Evolutionary conservation across 148 eudicot genomes (phyloP), one percentile per base, ranked within the genome.

Genomic region (Mesembryanthemum crystallinum): DNA sequence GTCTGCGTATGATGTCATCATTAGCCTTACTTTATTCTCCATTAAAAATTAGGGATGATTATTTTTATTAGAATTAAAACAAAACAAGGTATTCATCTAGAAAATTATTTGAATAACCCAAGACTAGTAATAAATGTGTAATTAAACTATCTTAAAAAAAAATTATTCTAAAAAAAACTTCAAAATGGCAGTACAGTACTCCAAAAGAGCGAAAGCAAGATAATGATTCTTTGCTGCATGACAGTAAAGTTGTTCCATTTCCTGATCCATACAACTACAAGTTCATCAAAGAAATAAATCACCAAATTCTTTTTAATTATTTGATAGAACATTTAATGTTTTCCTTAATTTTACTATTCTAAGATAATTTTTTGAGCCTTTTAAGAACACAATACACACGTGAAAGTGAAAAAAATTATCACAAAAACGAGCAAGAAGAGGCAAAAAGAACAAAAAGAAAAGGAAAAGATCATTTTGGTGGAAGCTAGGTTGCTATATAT

Each of bases 241-340:
- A 59, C 1, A 3, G 21, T 20, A 59, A 23, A 24, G 39, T 8
- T 12, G 42, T 49, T 35, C 17, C 29, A 57, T 23, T 67, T 69
- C 75, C 78, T 69, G 9, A 80, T 75, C 33, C 64, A 70, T 70
- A 71, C 79, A 75, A 63, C 64, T 70, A 71, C 79, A 75, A 63
- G 28, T 52, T 74, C 54, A 71, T 69, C 17, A 77, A 23, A 60
- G 45, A 29, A 57, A 32, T 57, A 52, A 3, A 71, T 3, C 61
- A 29, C 52, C 14, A 71, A 35, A 2, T 35, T 35, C 3, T 35
- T 35, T 35, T 6, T 2, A 35, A 35, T 35, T 35, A 35, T 6
- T 35, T 35, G 24, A 67, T 39, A 69, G 29, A 20, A 30, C 18
- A 52, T 30, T 3, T 32, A 18, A 3, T 17, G 13, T 33, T 64